Base-by-base conservation (phyloP, 2,329 filamentous ascomycete genomes). In the Colletotrichum sp. region DNA sequence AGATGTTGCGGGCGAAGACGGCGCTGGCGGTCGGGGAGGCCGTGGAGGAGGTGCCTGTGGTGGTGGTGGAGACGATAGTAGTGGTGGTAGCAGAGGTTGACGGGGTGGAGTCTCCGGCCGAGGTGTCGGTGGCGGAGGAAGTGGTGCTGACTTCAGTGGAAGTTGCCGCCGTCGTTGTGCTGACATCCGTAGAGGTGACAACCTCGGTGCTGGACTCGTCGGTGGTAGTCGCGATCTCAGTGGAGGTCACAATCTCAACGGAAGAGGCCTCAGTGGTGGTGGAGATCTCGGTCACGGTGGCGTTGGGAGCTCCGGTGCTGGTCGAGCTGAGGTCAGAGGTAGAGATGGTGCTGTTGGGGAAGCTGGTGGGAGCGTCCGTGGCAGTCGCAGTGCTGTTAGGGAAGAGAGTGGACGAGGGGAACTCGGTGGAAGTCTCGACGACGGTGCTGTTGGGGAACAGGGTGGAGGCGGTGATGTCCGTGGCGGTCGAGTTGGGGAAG, bases 1-100 rank as follows among this genome's bases (percentile, higher is more conserved):
- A 76, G 73, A 76, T 24, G 72, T 75, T 75, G 26, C 59, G 59
- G 57, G 44, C 26, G 57, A 75, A 62, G 69, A 32, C 72, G 3
- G 73, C 24, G 4, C 70, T 44, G 18, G 73, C 28, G 26, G 70
- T 36, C 13, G 73, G 62, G 3, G 69, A 57, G 39, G 69, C 65
- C 9, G 60, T 34, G 44, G 71, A 55, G 57, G 65, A 36, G n/a
- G 39, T 18, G 24, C 36, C 21, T 2, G 34, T 4, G 16, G 52
- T 30, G 16, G 52, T 30, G 2, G 57, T 26, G 49, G 55, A 32
- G n/a, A 65, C 21, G 2, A 55, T 18, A 21, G 55, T 30, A 8
- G 52, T 52, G 34, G 62, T 52, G 34, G 62, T 8, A 2, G 71
- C 32, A 4, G 16, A 15, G 34, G 52, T 62, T 4, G 59, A 52